These are phyloP conservation scores for Globisporangium spiculum DNA, from an alignment of 352 stramenopile species.

Conservation along the genomic window DNA sequence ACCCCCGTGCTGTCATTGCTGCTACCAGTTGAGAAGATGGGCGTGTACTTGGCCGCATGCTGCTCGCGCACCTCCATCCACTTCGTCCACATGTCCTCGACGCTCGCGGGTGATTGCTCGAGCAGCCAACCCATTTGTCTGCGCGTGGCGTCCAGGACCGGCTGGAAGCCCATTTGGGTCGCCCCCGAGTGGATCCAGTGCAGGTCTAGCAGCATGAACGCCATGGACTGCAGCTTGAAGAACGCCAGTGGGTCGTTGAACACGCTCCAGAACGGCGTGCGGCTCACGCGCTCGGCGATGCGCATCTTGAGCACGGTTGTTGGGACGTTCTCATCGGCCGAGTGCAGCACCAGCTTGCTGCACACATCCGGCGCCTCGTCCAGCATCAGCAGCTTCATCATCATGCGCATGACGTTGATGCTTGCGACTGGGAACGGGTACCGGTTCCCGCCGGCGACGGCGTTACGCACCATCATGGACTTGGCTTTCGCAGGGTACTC, in stretches of 20 bases:
- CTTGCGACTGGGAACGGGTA: slow-evolving; percentile 82
- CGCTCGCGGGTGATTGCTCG: slow-evolving; percentile 61
- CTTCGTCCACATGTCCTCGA: slow-evolving; percentile 84
- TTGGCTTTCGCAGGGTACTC: slow-evolving; percentile 74
- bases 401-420: slow-evolving; percentile 87
- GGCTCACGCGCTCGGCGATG: slow-evolving; percentile 74
- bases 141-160: slow-evolving; percentile 70
- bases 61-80: slow-evolving; percentile 82
- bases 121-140: slow-evolving; percentile 81
- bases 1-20: background rate
- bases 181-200: slow-evolving; percentile 79
- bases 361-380: slow-evolving; percentile 64
- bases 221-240: slow-evolving; percentile 78
- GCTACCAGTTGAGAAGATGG: slow-evolving; percentile 19
- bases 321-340: slow-evolving; percentile 26
- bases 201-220: slow-evolving; percentile 82
- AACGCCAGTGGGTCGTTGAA: slow-evolving; percentile 72
- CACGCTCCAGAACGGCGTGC: slow-evolving; percentile 77
- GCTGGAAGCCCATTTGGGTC: slow-evolving; percentile 84
- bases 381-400: slow-evolving; percentile 81
- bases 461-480: slow-evolving; percentile 79
- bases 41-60: slow-evolving; percentile 56
- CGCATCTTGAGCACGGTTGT: slow-evolving; percentile 69
- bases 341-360: slow-evolving; percentile 73
- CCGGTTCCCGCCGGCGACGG: slow-evolving; percentile 61